A percentile compares a stretch with the other conserved stretches of the same genome.
These are phyloP conservation scores for Acacia melanoxylon DNA, from an alignment of 306 rosid genomes.

Conservation along the genomic window DNA sequence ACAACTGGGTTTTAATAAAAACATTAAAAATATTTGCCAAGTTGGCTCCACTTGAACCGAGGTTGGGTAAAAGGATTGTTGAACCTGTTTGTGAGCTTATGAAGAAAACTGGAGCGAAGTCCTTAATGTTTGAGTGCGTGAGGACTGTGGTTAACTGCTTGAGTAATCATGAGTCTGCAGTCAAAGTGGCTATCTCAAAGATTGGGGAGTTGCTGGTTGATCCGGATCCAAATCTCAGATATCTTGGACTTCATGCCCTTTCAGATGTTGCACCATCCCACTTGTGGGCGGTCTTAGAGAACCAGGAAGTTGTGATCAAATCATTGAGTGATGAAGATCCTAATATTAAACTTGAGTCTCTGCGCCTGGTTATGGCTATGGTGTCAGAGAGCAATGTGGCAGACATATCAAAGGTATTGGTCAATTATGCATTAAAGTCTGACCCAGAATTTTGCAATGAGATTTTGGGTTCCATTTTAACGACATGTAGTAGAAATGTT, in stretches of 20 bases:
- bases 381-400: slow-evolving; percentile 63
- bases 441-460: slow-evolving; percentile 68
- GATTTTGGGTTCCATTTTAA: slow-evolving; percentile 72
- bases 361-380: slow-evolving; percentile 80
- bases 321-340: slow-evolving; percentile 85
- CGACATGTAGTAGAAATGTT: slow-evolving; percentile 59
- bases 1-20: slow-evolving; percentile 90
- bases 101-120: slow-evolving; percentile 56
- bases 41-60: slow-evolving; percentile 69
- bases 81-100: slow-evolving; percentile 64
- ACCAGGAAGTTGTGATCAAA: slow-evolving; percentile 77
- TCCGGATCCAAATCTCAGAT: slow-evolving; percentile 80
- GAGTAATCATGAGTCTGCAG: slow-evolving; percentile 64
- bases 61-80: slow-evolving; percentile 62
- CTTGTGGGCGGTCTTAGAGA: slow-evolving; percentile 84
- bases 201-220: slow-evolving; percentile 57
- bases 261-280: slow-evolving; percentile 56
- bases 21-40: slow-evolving; percentile 73
- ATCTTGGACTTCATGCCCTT: slow-evolving; percentile 82
- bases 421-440: slow-evolving; percentile 60
- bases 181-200: slow-evolving; percentile 62
- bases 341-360: slow-evolving; percentile 72
- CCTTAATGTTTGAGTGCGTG: slow-evolving; percentile 65
- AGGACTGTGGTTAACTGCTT: slow-evolving; percentile 74
- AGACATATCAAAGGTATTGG: slow-evolving; percentile 57